Conservation (phyloP, 805 yeast genomes). For the Monosporozyma yasuniensis region DNA sequence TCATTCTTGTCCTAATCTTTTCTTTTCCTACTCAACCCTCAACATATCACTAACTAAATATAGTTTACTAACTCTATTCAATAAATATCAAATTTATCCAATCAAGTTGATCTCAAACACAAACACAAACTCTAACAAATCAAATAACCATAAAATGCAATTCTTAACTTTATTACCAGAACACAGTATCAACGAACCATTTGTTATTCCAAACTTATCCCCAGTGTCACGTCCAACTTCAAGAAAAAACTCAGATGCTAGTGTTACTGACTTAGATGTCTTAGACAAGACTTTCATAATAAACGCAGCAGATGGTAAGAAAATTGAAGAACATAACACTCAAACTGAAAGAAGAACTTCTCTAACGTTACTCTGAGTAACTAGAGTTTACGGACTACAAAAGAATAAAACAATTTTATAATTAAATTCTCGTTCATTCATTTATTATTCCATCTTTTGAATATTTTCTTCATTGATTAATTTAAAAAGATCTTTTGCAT, state of each 20-base stretch:
- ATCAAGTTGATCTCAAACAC: background rate
- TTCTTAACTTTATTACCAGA: constrained; percentile 47
- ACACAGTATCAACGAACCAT: constrained; percentile 42
- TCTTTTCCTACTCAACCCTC: too few relatives aligned
- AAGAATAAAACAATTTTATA: background rate
- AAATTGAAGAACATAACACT: background rate
- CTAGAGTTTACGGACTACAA: background rate
- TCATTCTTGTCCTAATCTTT: too few relatives aligned
- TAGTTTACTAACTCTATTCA: too few relatives aligned
- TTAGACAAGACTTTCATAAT: constrained; percentile 4
- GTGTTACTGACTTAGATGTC: constrained; percentile 5
- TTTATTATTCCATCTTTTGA: background rate
- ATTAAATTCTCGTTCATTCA: background rate
- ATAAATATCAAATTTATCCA: too few relatives aligned
- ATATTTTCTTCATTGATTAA: background rate
- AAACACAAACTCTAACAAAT: background rate
- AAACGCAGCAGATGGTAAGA: background rate
- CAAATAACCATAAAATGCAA: constrained; percentile 13
- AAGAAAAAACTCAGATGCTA: constrained; percentile 25
- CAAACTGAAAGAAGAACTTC: background rate
- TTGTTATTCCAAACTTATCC: constrained; percentile 54
- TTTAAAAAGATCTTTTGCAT: background rate
- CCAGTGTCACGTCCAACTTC: constrained; percentile 39
- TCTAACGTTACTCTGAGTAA: background rate
- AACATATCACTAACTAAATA: too few relatives aligned